Base-by-base conservation (phyloP, 2,329 filamentous ascomycete species). In the Aureobasidium sp. region DNA sequence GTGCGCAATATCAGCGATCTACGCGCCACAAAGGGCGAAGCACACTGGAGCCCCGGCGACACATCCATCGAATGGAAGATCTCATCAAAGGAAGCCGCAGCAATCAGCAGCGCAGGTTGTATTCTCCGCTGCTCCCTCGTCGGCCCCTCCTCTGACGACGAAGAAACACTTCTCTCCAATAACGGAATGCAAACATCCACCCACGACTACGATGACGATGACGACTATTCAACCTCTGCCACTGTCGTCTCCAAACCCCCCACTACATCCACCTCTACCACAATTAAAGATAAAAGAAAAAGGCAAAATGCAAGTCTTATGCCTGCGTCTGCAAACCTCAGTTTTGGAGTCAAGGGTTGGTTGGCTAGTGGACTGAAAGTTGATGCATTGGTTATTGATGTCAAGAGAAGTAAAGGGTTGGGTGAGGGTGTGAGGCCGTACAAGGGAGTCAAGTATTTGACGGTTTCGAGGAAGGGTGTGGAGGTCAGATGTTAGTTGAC, bases 361-460 rank as follows among this genome's bases (percentile, higher is more conserved):
- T 75, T 91, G 45, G 85, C 89, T 0, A 90, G 88, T 69, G 89
- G 89, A 4, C 84, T 91, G 71, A 87, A 84, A 67, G 89, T 91
- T 1, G 88, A 91, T 62, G 86, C 84, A 70, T 74, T 91, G 68
- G 82, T 82, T n/a, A 79, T 91, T 18, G 88, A 91, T 76, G 84
- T 88, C n/a, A 91, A 93, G 77, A 94, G 91, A 81, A 97, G 93
- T 78, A 88, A 91, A 66, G 96, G 96, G 0, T 74, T 99, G 53
- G 94, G 94, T 0, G 94, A 97, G 70, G 90, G 92, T 3, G 90
- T 98, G 45, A 97, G 94, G 80, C 96, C 96, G 29, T 98, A 97
- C 80, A 99, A 98, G 81, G 96, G 96, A 1, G 96, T 99, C 70
- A 99, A 99, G 81, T 99, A 99, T 79, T 78, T 99, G 72, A 98